Conservation (phyloP, 2,329 filamentous ascomycete genomes). For the Aspergillus versicolor region DNA sequence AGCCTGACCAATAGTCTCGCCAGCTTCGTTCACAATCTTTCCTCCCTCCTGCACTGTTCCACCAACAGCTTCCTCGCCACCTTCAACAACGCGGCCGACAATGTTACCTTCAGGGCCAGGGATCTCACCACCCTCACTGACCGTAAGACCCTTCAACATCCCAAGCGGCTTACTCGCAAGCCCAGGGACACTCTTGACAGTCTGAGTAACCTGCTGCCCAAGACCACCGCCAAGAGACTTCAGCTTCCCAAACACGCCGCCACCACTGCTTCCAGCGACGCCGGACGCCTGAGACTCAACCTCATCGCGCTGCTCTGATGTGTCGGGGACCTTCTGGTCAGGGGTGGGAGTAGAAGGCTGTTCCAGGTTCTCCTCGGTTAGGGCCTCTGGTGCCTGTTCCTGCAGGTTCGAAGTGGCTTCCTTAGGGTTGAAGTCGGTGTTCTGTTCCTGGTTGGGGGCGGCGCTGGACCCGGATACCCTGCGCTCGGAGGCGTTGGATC, state of each 20-base stretch:
- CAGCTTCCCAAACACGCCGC: constrained; percentile 6
- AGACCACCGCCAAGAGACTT: constrained; percentile 5
- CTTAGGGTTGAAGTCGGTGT: constrained; percentile 3
- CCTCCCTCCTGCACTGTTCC: constrained; percentile 37
- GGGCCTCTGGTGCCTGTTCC: neutral
- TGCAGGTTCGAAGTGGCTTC: neutral
- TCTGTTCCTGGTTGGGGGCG: neutral
- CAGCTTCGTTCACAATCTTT: constrained; percentile 33
- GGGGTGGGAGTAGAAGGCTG: neutral
- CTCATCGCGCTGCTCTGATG: constrained; percentile 6
- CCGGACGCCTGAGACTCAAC: neutral
- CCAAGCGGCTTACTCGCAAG: constrained; percentile 4
- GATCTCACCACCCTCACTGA: constrained; percentile 3
- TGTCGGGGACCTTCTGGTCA: neutral
- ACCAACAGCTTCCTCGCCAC: constrained; percentile 4
- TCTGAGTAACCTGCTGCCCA: neutral
- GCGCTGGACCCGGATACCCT: constrained; percentile 8
- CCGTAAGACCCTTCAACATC: neutral
- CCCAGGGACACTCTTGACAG: neutral
- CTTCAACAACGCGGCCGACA: constrained; percentile 5
- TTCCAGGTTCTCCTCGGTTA: neutral
- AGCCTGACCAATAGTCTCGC: constrained; percentile 39
- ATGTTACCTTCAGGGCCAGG: constrained; percentile 4
- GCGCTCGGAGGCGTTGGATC: constrained; percentile 1
- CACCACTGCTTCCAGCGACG: neutral